Conservation (phyloP, 805 yeast species). For the Candida verbasci region DNA sequence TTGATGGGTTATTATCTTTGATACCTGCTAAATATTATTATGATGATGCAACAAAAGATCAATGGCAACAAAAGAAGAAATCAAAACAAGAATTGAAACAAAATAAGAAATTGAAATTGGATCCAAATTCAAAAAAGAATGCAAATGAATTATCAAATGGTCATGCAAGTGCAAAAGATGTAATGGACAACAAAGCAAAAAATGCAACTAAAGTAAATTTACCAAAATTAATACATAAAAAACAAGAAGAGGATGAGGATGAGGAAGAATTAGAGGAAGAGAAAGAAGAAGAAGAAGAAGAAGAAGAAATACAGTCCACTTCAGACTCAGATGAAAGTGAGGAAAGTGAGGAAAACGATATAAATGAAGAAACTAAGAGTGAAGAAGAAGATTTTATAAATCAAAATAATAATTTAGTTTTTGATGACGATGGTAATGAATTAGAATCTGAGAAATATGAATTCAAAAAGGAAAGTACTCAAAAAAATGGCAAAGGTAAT, state of each 20-base stretch:
- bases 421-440: slow-evolving; percentile 59
- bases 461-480: slow-evolving; percentile 8
- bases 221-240: slow-evolving; percentile 16
- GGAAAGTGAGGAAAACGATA: slow-evolving; percentile 14
- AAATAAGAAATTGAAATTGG: slow-evolving; percentile 67
- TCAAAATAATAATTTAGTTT: slow-evolving; percentile 38
- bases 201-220: slow-evolving; percentile 48
- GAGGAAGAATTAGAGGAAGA: slow-evolving; percentile 7
- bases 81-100: slow-evolving; percentile 57
- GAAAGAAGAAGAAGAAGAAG: slow-evolving; percentile 7
- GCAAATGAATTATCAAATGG: slow-evolving; percentile 39
- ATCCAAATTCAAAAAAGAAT: slow-evolving; percentile 51
- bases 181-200: slow-evolving; percentile 49
- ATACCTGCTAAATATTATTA: slow-evolving; percentile 94
- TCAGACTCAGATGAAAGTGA: slow-evolving; percentile 6
- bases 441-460: slow-evolving; percentile 7
- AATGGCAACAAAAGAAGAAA: slow-evolving; percentile 85
- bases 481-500: slow-evolving; percentile 16
- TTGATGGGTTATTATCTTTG: slow-evolving; percentile 82
- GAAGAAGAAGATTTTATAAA: slow-evolving; percentile 21
- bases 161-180: slow-evolving; percentile 56
- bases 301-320: too few relatives aligned
- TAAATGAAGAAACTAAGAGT: slow-evolving; percentile 18
- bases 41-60: slow-evolving; percentile 84
- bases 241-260: slow-evolving; percentile 5